Evolutionary conservation across 495 filamentous ascomycete species (phyloP).

Genomic region (Xylaria cubensis): DNA sequence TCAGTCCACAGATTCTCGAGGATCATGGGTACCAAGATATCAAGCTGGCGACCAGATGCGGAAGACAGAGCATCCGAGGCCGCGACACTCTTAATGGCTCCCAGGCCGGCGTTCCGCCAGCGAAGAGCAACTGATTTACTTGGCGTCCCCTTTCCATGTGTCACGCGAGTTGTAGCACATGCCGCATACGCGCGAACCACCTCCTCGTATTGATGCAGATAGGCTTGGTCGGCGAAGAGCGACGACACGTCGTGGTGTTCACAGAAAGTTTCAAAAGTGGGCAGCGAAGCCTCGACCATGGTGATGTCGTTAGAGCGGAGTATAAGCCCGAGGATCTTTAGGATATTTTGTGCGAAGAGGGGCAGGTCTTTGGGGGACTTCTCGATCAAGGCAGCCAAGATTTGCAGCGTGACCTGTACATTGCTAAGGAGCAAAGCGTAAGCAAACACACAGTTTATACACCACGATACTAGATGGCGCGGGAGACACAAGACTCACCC

Average conservation of each 20-base stretch:
- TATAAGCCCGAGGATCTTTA: slow-evolving; percentile 79
- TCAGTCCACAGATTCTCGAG: slow-evolving; percentile 84
- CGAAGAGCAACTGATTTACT: slow-evolving; percentile 79
- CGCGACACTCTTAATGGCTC: slow-evolving; percentile 78
- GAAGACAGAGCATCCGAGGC: slow-evolving; percentile 77
- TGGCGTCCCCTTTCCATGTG: slow-evolving; percentile 54
- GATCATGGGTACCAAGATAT: slow-evolving; percentile 78
- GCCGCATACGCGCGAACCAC: slow-evolving; percentile 78
- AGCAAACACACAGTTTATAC: slow-evolving; percentile 5
- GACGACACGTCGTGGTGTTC: slow-evolving; percentile 78
- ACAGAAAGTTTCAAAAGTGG: slow-evolving; percentile 85
- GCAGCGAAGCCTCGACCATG: slow-evolving; percentile 85
- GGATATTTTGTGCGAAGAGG: slow-evolving; percentile 79
- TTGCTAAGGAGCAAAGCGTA: slow-evolving; percentile 62
- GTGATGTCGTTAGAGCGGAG: slow-evolving; percentile 81
- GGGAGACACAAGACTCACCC: slow-evolving; percentile 64
- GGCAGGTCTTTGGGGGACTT: slow-evolving; percentile 89
- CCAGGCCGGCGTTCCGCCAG: slow-evolving; percentile 81
- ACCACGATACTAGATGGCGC: not conserved
- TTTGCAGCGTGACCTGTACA: slow-evolving; percentile 90
- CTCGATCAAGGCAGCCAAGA: slow-evolving; percentile 86
- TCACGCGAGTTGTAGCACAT: slow-evolving; percentile 68
- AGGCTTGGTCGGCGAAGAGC: slow-evolving; percentile 80
- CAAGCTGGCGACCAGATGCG: slow-evolving; percentile 74
- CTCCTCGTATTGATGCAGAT: slow-evolving; percentile 79